phyloP scores from a whole-genome alignment of 179 eudicot genomes.

The Silene noctiflora region DNA sequence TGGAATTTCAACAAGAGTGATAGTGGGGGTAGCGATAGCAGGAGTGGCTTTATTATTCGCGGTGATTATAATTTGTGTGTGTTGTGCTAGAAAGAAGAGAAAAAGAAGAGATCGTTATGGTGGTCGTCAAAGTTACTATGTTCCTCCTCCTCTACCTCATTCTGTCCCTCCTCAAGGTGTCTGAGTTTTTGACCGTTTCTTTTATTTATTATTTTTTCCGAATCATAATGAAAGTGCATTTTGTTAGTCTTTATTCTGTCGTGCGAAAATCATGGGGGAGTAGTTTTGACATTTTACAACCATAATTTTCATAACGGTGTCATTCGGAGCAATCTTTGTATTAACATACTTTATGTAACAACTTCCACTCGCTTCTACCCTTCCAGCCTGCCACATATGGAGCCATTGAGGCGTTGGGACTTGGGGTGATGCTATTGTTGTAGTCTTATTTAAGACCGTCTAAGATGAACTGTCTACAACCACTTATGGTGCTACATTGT shows the following conservation, averaged over 20 bases:
- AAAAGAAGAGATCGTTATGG: slow-evolving; percentile 32
- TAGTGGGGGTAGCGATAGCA: slow-evolving; percentile 74
- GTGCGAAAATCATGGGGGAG: no score
- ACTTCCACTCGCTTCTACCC: neutral
- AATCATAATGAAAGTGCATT: neutral
- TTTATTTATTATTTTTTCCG: neutral
- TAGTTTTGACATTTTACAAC: no score
- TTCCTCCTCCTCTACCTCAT: slow-evolving; percentile 48
- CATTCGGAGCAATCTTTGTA: no score
- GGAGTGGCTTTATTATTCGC: slow-evolving; percentile 52
- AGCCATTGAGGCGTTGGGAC: neutral
- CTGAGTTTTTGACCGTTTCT: neutral
- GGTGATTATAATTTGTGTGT: slow-evolving; percentile 49
- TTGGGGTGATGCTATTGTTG: neutral
- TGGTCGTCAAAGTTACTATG: slow-evolving; percentile 41
- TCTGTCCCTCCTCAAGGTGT: slow-evolving; percentile 56
- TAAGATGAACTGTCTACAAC: no score
- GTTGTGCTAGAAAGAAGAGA: slow-evolving; percentile 58
- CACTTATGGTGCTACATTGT: no score
- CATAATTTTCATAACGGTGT: slow-evolving; percentile 27
- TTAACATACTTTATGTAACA: neutral
- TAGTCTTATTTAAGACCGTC: no score
- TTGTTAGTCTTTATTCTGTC: no score
- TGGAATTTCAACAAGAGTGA: slow-evolving; percentile 34
- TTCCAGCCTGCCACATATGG: neutral